These are phyloP conservation scores for Pseudogymnoascus sp. DNA, from an alignment of 2,329 filamentous ascomycete species.

Conservation along the genomic window DNA sequence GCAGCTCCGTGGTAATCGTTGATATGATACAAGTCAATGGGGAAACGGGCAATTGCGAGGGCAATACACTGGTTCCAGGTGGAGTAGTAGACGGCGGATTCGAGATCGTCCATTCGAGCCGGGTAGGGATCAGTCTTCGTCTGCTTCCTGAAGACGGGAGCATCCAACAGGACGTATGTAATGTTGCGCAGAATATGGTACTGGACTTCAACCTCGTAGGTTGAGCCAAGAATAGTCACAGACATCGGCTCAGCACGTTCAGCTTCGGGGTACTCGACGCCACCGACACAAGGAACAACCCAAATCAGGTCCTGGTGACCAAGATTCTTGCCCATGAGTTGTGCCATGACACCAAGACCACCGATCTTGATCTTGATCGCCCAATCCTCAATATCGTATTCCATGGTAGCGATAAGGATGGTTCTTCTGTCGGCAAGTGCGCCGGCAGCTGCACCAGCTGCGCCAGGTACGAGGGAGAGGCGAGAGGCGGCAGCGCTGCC, in stretches of 20 bases:
- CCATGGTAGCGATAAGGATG: constrained; percentile 62
- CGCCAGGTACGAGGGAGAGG: neutral
- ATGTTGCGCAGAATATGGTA: constrained; percentile 58
- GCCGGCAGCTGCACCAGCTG: neutral
- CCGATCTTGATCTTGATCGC: constrained; percentile 65
- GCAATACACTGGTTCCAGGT: constrained; percentile 66
- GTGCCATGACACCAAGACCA: constrained; percentile 62
- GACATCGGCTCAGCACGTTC: constrained; percentile 52
- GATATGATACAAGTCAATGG: constrained; percentile 57
- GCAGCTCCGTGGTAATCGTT: constrained; percentile 59
- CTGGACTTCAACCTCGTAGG: constrained; percentile 55
- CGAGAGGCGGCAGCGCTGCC: constrained; percentile 3
- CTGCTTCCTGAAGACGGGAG: constrained; percentile 53
- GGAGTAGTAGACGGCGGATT: constrained; percentile 60
- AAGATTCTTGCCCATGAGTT: constrained; percentile 57
- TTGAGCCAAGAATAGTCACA: constrained; percentile 52
- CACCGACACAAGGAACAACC: constrained; percentile 56
- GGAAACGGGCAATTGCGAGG: constrained; percentile 53
- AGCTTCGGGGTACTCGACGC: constrained; percentile 55
- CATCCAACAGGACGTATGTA: constrained; percentile 58
- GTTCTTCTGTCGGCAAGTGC: constrained; percentile 35
- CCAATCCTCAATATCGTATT: constrained; percentile 66
- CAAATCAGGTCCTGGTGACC: constrained; percentile 58
- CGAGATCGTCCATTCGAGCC: constrained; percentile 61
- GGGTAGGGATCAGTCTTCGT: constrained; percentile 57